These are phyloP conservation scores for Apium graveolens DNA, from an alignment of 129 eudicot species.

Conservation along the genomic window DNA sequence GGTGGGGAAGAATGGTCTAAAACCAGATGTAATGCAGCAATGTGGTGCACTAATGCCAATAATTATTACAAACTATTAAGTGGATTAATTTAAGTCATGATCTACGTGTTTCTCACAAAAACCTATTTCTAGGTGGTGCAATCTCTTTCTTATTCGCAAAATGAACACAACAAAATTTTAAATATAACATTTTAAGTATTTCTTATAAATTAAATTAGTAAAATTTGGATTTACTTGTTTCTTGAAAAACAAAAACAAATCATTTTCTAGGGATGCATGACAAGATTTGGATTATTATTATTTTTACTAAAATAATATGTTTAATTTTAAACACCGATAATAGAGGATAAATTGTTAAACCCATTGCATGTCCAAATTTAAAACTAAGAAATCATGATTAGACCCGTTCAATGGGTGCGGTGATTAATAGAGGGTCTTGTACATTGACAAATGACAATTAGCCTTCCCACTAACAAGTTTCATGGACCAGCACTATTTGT, in stretches of 20 bases:
- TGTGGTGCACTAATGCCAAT: background rate
- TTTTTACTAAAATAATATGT: too few species aligned
- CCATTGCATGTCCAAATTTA: too few species aligned
- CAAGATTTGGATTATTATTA: too few species aligned
- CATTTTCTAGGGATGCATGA: too few species aligned
- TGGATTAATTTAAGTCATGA: background rate
- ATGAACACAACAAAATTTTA: too few species aligned
- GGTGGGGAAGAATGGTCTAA: background rate
- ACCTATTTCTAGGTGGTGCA: background rate
- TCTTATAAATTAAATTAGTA: too few species aligned
- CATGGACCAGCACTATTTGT: background rate
- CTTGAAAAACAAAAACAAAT: too few species aligned
- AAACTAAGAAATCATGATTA: background rate
- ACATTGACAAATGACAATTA: background rate
- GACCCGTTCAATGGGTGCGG: background rate
- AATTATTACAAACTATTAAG: background rate
- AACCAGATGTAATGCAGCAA: background rate
- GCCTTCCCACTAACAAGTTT: background rate
- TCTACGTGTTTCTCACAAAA: background rate
- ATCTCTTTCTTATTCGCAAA: background rate
- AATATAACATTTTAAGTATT: too few species aligned
- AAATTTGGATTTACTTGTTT: too few species aligned
- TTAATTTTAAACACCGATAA: too few species aligned
- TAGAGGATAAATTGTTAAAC: too few species aligned
- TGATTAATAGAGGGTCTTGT: background rate